Percentiles rank a stretch among this genome's conserved stretches.
These are phyloP conservation scores for Kuraishia piskuri DNA, from an alignment of 805 yeast species.

Conservation along the genomic window DNA sequence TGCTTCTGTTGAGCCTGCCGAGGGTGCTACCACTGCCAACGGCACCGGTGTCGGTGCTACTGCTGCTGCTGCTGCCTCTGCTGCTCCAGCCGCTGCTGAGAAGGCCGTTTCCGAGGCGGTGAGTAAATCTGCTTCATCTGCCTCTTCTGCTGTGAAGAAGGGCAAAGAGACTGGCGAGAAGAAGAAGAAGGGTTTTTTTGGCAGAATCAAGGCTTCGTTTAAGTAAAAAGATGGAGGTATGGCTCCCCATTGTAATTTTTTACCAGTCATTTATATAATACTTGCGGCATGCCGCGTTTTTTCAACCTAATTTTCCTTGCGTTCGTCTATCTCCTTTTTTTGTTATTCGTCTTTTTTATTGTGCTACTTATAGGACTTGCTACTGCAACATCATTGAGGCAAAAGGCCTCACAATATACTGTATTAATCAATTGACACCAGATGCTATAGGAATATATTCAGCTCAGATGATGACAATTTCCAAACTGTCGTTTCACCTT, in stretches of 20 bases:
- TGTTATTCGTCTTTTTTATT: neutral
- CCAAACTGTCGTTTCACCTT: too few species aligned
- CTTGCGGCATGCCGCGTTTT: neutral
- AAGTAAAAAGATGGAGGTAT: constrained; percentile 10
- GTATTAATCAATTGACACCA: neutral
- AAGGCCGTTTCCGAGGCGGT: constrained; percentile 8
- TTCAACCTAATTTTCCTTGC: neutral
- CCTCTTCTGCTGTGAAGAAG: constrained; percentile 11
- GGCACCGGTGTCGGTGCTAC: constrained; percentile 3
- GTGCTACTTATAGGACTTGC: constrained; percentile 2
- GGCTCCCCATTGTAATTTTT: neutral
- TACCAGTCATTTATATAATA: neutral
- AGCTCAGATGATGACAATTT: too few species aligned
- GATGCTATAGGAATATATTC: too few species aligned
- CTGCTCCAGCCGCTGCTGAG: constrained; percentile 5
- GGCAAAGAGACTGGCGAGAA: constrained; percentile 11
- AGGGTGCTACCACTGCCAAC: constrained; percentile 5
- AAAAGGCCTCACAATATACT: neutral
- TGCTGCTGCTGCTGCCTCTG: constrained; percentile 6
- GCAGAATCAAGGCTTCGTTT: constrained; percentile 32
- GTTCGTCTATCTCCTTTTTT: neutral
- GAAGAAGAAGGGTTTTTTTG: constrained; percentile 33
- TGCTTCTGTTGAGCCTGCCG: constrained; percentile 8
- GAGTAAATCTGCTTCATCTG: constrained; percentile 6
- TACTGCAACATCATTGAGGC: neutral